Percentiles rank a stretch among this genome's conserved stretches.
Evolutionary conservation across 2,329 filamentous ascomycete species (phyloP).

Genomic region (Phaeosphaeria sp.): DNA sequence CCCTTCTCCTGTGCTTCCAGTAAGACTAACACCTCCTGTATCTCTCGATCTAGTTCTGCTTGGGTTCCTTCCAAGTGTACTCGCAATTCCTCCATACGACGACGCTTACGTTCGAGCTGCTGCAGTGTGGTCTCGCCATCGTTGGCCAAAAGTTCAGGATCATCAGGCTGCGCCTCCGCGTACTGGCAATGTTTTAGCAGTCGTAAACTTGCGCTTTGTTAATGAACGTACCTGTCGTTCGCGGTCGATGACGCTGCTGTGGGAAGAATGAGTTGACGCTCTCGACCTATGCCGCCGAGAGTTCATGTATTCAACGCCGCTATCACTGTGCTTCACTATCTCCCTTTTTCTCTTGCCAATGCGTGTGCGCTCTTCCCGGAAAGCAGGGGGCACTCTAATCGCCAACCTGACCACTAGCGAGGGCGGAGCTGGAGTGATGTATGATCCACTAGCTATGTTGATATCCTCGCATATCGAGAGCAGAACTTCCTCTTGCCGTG

Average conservation of each 20-base stretch:
- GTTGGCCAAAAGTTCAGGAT: background rate
- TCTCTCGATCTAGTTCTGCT: background rate
- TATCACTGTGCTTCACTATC: background rate
- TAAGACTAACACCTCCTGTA: background rate
- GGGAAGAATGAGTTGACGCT: background rate
- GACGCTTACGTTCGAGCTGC: background rate
- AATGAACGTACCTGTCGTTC: background rate
- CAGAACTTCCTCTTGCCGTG: background rate
- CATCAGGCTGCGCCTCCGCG: background rate
- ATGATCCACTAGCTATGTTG: background rate
- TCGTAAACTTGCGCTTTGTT: too few species aligned
- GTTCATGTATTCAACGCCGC: background rate
- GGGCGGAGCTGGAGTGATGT: background rate
- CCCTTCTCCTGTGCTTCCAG: background rate
- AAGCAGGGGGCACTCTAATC: background rate
- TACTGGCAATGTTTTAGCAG: too few species aligned
- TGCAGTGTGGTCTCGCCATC: background rate
- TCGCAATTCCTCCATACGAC: background rate
- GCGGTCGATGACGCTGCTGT: background rate
- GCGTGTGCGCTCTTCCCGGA: background rate
- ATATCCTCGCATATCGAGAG: slow-evolving; percentile 1
- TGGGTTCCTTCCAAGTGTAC: background rate
- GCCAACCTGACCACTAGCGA: background rate
- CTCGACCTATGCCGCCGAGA: background rate
- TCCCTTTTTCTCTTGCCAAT: background rate